Conservation (phyloP, 345 rosid genomes). For the Kandelia obovata region DNA sequence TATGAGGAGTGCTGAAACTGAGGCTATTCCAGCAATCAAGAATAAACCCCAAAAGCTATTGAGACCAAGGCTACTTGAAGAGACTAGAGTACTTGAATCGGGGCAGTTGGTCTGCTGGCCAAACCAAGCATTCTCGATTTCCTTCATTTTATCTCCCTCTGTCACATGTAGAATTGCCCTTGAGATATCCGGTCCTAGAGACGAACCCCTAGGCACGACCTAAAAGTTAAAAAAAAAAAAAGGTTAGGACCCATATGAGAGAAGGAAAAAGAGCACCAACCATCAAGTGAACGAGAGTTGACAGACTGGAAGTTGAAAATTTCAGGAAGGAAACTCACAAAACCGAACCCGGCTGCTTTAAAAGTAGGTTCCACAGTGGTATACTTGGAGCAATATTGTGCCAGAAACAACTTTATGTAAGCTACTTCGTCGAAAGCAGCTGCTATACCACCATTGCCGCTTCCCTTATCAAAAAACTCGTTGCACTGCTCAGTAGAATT, state of each 20-base stretch:
- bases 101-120: background rate
- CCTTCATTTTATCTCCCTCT: constrained; percentile 10
- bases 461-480: constrained; percentile 23
- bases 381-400: constrained; percentile 20
- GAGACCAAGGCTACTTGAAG: constrained; percentile 13
- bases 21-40: constrained; percentile 11
- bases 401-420: constrained; percentile 24
- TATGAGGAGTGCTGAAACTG: constrained; percentile 6
- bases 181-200: constrained; percentile 9
- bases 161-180: constrained; percentile 14
- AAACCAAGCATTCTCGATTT: constrained; percentile 4
- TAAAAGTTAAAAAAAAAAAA: background rate
- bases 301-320: background rate
- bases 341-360: constrained; percentile 36
- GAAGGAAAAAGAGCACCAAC: background rate
- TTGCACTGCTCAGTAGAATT: constrained; percentile 20
- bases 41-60: constrained; percentile 22
- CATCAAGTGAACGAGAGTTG: background rate
- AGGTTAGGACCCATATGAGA: background rate
- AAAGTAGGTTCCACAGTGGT: constrained; percentile 19
- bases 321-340: constrained; percentile 21
- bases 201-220: constrained; percentile 15
- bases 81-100: background rate
- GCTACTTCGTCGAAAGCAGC: constrained; percentile 40
- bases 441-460: constrained; percentile 22